Percentiles rank a stretch among this genome's conserved stretches.
phyloP scores from a whole-genome alignment of 2,329 filamentous ascomycete species.

The Arthrinium phaeospermum region DNA sequence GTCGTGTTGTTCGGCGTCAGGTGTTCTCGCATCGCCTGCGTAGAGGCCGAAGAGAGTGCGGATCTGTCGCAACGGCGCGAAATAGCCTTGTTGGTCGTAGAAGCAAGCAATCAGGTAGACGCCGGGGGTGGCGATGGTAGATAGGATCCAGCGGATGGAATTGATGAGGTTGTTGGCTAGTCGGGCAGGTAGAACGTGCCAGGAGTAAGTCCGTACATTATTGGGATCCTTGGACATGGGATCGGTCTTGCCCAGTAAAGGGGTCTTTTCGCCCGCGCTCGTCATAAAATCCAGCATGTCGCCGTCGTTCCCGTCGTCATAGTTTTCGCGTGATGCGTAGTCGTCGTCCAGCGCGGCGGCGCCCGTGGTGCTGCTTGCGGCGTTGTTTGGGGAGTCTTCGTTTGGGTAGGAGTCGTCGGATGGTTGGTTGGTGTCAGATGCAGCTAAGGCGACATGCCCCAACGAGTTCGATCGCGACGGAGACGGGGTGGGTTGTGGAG shows the following conservation, averaged over 20 bases:
- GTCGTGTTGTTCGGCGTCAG: conserved; percentile 43
- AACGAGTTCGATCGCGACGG: conserved; percentile 67
- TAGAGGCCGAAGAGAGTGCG: conserved; percentile 57
- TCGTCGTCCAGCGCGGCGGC: conserved; percentile 42
- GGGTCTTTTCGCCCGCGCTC: conserved; percentile 68
- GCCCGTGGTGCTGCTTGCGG: conserved; percentile 32
- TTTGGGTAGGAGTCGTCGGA: conserved; percentile 35
- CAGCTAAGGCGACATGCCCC: conserved; percentile 55
- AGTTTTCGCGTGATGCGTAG: conserved; percentile 40
- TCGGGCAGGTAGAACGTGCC: conserved; percentile 68
- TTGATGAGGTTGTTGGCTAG: conserved; percentile 75
- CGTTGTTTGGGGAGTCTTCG: conserved; percentile 29
- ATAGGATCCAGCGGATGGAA: conserved; percentile 78
- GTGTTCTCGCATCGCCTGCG: conserved; percentile 46
- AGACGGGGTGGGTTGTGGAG: conserved; percentile 61
- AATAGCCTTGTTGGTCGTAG: conserved; percentile 79
- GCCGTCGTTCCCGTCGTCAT: conserved; percentile 41
- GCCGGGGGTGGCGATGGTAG: conserved; percentile 78
- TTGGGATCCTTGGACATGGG: conserved; percentile 36
- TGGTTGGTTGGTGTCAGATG: conserved; percentile 44
- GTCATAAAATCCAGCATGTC: conserved; percentile 31
- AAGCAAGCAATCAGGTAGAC: conserved; percentile 84
- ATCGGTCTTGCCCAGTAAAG: conserved; percentile 58
- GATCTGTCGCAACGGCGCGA: conserved; percentile 78
- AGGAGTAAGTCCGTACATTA: conserved; percentile 48